phyloP scores from a whole-genome alignment of 176 grass and related monocot genomes.

The Carex parvula region DNA sequence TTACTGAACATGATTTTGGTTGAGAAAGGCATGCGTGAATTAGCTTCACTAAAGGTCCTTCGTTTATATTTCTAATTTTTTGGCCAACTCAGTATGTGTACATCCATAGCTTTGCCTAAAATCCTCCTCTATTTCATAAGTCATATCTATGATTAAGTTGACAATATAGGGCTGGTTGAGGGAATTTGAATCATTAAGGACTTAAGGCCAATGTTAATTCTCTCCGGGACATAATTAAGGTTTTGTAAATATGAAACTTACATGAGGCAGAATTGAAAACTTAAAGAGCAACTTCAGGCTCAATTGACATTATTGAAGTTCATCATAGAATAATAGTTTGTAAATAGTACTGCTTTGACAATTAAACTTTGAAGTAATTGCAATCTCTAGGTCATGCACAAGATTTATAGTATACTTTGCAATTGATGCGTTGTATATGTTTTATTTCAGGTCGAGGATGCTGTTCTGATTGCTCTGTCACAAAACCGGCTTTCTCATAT shows the following conservation, averaged over 20 bases:
- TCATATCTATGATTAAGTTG: background rate
- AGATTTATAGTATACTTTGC: slow-evolving; percentile 16
- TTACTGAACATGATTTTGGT: slow-evolving; percentile 81
- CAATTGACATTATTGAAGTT: background rate
- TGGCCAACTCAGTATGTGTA: slow-evolving; percentile 1
- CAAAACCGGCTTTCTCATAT: slow-evolving; percentile 46
- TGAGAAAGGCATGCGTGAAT: slow-evolving; percentile 95
- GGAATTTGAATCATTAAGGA: slow-evolving; percentile 16
- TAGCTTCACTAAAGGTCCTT: slow-evolving; percentile 89
- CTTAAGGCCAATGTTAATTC: slow-evolving; percentile 7
- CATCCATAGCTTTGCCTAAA: background rate
- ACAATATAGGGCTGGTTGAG: background rate
- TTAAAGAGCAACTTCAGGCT: background rate
- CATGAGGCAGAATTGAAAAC: background rate
- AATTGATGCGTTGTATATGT: slow-evolving; percentile 24
- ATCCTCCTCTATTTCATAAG: background rate
- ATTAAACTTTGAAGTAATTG: slow-evolving; percentile 2
- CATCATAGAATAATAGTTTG: background rate
- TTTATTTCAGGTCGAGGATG: slow-evolving; percentile 87
- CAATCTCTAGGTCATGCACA: slow-evolving; percentile 21
- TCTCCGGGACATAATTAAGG: background rate
- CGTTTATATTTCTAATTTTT: slow-evolving; percentile 24
- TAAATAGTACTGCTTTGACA: background rate
- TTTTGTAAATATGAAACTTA: background rate
- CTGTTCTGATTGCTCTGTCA: slow-evolving; percentile 76